Evolutionary conservation across 1,139 yeast species (phyloP).

Genomic region (Geotrichum siamense): DNA sequence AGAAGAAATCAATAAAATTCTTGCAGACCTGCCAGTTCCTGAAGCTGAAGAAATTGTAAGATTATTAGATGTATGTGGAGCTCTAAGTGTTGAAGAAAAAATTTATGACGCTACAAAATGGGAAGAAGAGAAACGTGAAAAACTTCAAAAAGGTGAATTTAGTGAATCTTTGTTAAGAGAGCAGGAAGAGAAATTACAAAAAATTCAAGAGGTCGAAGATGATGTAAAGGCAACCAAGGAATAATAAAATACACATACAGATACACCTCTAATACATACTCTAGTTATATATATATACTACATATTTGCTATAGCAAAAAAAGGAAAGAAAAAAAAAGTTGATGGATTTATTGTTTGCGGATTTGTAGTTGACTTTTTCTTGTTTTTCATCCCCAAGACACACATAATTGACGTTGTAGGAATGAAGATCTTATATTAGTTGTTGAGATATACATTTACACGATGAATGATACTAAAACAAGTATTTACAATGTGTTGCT

Average conservation of each 20-base stretch:
- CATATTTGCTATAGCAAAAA: no score
- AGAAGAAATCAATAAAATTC: constrained; percentile 76
- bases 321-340: no score
- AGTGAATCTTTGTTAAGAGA: constrained; percentile 14
- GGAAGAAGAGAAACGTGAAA: constrained; percentile 40
- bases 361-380: no score
- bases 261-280: no score
- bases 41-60: constrained; percentile 78
- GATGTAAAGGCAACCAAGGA: constrained; percentile 20
- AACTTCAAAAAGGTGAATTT: constrained; percentile 16
- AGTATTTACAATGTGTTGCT: no score
- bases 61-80: constrained; percentile 71
- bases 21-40: constrained; percentile 64
- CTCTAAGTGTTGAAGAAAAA: constrained; percentile 70
- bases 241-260: constrained; percentile 12
- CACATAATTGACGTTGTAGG: no score
- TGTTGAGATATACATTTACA: no score
- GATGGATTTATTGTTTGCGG: no score
- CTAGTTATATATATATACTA: no score
- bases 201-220: not conserved
- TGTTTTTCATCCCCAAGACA: no score
- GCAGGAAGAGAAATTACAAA: constrained; percentile 29
- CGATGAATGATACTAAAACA: no score
- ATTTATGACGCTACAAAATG: constrained; percentile 69
- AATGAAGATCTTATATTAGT: no score